Conservation (phyloP, 305 asterid genomes). For the Fraxinus xanthoxyloides region DNA sequence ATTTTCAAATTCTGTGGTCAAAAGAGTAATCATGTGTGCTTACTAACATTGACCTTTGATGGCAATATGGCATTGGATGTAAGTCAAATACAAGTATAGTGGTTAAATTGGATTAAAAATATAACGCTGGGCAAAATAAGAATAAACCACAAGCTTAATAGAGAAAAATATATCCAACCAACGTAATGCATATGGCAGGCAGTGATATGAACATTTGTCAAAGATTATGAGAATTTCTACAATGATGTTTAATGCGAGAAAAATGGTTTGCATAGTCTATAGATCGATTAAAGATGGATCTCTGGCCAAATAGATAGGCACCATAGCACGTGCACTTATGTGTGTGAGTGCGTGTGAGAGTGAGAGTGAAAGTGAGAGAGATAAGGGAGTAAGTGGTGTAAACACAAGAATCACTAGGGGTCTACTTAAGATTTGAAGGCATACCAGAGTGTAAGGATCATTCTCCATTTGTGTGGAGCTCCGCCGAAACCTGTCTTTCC, state of each 20-base stretch:
- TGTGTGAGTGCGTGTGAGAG: neutral
- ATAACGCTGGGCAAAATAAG: neutral
- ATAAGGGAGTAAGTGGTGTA: neutral
- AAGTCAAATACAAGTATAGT: neutral
- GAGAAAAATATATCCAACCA: neutral
- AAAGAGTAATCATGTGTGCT: neutral
- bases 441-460: conserved; percentile 97
- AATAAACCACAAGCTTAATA: neutral
- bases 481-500: conserved; percentile 90
- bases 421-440: neutral
- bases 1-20: neutral
- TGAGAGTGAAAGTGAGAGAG: neutral
- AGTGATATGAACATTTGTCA: neutral
- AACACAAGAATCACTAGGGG: neutral
- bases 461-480: conserved; percentile 95
- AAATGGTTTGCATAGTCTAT: neutral
- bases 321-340: neutral
- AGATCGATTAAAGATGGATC: neutral
- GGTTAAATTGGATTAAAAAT: neutral
- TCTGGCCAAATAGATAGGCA: neutral
- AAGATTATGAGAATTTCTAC: neutral
- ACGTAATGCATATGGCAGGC: neutral
- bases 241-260: neutral
- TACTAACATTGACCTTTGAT: neutral
- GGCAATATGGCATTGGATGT: neutral